Conservation (phyloP, 345 rosid genomes). For the thale cress (Arabidopsis thaliana) region DNA sequence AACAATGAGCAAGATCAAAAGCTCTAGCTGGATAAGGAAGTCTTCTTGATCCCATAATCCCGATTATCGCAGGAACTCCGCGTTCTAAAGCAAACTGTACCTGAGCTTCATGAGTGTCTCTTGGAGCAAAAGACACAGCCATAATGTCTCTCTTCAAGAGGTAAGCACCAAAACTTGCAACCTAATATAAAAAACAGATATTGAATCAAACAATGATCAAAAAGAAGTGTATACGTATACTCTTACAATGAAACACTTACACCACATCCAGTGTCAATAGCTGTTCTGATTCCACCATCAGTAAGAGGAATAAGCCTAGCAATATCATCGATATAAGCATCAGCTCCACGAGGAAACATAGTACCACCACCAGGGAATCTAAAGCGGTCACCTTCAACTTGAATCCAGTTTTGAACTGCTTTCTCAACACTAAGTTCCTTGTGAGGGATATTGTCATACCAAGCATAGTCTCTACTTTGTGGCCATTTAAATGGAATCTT, state of each 20-base stretch:
- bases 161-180: conserved; percentile 97
- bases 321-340: conserved; percentile 90
- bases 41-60: conserved; percentile 80
- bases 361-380: conserved; percentile 99
- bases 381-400: conserved; percentile 86
- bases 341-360: conserved; percentile 94
- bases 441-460: conserved; percentile 97
- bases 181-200: conserved; percentile 46
- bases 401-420: conserved; percentile 98
- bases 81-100: conserved; percentile 96
- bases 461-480: conserved; percentile 91
- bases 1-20: conserved; percentile 96
- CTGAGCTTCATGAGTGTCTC: conserved; percentile 98
- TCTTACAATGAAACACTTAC: conserved; percentile 51
- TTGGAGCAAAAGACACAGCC: conserved; percentile 91
- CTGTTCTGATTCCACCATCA: conserved; percentile 79
- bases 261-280: conserved; percentile 96
- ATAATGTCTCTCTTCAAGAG: conserved; percentile 79
- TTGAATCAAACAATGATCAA: not conserved
- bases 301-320: conserved; percentile 75
- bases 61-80: conserved; percentile 96
- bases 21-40: conserved; percentile 97
- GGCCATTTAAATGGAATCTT: conserved; percentile 98
- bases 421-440: conserved; percentile 93
- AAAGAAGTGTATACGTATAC: not conserved